Evolutionary conservation across 75 land plant species (phyloP).

Genomic region (Isoetes taiwanensis): DNA sequence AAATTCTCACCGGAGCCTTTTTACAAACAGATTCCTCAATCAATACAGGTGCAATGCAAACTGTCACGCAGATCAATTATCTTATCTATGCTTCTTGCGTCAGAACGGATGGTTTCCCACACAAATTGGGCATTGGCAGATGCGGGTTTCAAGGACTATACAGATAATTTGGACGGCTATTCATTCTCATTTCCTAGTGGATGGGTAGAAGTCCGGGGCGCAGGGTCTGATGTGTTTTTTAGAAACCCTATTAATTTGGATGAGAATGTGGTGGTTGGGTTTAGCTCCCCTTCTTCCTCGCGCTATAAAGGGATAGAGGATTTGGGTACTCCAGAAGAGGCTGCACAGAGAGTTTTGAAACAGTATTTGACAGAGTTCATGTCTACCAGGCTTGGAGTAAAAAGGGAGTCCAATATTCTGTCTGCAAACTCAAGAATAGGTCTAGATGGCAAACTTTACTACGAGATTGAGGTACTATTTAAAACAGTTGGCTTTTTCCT

Average conservation of each 20-base stretch:
- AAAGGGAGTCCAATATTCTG: constrained; percentile 67
- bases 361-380: constrained; percentile 90
- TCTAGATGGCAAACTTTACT: constrained; percentile 73
- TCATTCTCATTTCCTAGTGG: constrained; percentile 57
- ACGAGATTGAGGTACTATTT: constrained; percentile 61
- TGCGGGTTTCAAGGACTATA: constrained; percentile 39
- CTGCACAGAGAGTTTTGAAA: constrained; percentile 59
- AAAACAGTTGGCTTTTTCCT: background rate
- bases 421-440: constrained; percentile 54
- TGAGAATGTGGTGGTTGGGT: constrained; percentile 70
- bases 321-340: constrained; percentile 61
- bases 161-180: constrained; percentile 84
- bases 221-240: constrained; percentile 85
- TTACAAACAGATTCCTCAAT: too few species aligned
- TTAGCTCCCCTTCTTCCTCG: constrained; percentile 87
- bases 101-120: too few species aligned
- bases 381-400: constrained; percentile 88
- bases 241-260: constrained; percentile 82
- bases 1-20: too few species aligned
- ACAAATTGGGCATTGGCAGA: constrained; percentile 29
- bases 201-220: constrained; percentile 86
- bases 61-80: too few species aligned
- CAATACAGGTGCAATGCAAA: too few species aligned
- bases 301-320: constrained; percentile 60
- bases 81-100: too few species aligned